Conservation (phyloP, 192 early-diverging fungal genomes). For the Podila verticillata region DNA sequence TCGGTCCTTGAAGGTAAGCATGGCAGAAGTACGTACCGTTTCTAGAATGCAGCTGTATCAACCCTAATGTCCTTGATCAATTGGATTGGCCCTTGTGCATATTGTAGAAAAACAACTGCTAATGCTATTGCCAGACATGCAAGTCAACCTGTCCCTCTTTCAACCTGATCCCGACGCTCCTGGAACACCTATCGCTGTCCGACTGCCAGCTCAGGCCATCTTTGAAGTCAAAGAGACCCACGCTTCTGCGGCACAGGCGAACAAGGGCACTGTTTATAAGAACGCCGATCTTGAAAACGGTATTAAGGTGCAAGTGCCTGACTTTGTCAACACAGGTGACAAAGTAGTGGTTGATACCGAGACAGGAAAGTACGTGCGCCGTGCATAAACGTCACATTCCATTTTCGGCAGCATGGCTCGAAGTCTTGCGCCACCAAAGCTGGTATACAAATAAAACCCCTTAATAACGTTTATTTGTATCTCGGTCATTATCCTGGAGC, state of each 20-base stretch:
- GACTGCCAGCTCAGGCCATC: constrained; percentile 64
- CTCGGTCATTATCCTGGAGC: no score
- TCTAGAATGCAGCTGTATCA: not conserved
- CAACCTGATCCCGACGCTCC: constrained; percentile 62
- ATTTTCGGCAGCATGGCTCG: no score
- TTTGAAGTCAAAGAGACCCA: constrained; percentile 66
- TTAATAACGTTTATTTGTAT: no score
- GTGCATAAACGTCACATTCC: constrained; percentile 49
- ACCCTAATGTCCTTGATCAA: constrained; percentile 57
- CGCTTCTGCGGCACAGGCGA: constrained; percentile 60
- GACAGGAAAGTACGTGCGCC: constrained; percentile 67
- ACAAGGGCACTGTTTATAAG: constrained; percentile 77
- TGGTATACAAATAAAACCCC: no score
- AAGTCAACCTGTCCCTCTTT: constrained; percentile 36
- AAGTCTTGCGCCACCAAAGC: no score
- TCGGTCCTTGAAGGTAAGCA: constrained; percentile 65
- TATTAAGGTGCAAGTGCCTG: constrained; percentile 76
- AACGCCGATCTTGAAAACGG: constrained; percentile 73
- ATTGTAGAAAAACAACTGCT: constrained; percentile 26
- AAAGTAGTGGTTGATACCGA: constrained; percentile 76
- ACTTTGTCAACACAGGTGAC: constrained; percentile 85
- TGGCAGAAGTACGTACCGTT: not conserved
- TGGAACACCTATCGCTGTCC: constrained; percentile 65
- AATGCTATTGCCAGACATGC: constrained; percentile 35
- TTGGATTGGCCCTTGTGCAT: constrained; percentile 57